Base-by-base conservation (phyloP, 2,329 filamentous ascomycete genomes). In the Macroventuria anomochaeta region DNA sequence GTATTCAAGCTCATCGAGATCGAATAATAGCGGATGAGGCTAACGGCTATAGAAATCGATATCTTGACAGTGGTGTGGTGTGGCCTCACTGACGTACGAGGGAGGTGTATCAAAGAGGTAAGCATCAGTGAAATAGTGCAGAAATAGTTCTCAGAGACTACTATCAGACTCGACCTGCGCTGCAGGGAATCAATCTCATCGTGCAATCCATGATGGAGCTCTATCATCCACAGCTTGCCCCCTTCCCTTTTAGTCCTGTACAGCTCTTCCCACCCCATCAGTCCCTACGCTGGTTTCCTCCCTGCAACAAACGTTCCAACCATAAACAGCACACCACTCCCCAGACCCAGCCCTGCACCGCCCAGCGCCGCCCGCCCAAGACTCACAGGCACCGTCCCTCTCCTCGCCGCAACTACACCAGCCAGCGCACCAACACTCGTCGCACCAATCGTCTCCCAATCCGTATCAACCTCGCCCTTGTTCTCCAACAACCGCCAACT, bases 401-500 rank as follows among this genome's bases (percentile, higher is more conserved):
- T 68, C 46, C 69, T 67, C 6, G 65, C 64, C 3, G 64, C 73
- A 5, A 72, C 42, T 3, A 68, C 49, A 3, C 62, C 72, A 2
- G 64, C 75, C 7, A 73, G 65, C 31, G 73, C 67, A 53, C 77
- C 60, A 1, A 66, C 64, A 0, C 64, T 72, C 59, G 79, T 79
- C 0, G 79, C 81, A 0, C 68, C 74, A 15, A 80, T 75, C 17
- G 79, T 81, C 77, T 79, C 85, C 62, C 83, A 82, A 65, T 87
- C 85, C 41, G 77, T 79, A 61, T 83, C 77, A 0, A 83, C 64
- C 75, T 89, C 85, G 0, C 64, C 64, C 25, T 61, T 61, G 58
- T 83, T 88, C 71, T 83, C 83, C 36, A 86, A 61, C 42, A 89
- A 65, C 25, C 86, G 75, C 85, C 85, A 88, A 50, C 80, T 80